Conservation (phyloP, 305 asterid species). For the Fraxinus sp. region DNA sequence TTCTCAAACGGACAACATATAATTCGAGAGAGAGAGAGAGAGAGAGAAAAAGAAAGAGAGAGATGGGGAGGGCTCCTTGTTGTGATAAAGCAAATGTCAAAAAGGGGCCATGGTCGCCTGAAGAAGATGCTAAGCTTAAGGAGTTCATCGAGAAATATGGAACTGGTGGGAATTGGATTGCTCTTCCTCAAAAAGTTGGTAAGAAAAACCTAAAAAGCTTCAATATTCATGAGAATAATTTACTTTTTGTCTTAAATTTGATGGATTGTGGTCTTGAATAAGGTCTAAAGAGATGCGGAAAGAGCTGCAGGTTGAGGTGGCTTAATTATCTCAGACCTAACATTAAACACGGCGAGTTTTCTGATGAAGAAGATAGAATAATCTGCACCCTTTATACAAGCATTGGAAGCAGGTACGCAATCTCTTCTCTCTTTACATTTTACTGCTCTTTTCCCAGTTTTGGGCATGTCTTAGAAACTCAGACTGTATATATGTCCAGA, state of each 20-base stretch:
- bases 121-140: conserved; percentile 85
- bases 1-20: conserved; percentile 29
- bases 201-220: not conserved
- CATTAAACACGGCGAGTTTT: conserved; percentile 48
- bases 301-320: conserved; percentile 57
- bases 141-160: conserved; percentile 69
- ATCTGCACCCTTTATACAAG: conserved; percentile 49
- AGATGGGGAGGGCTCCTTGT: conserved; percentile 95
- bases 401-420: conserved; percentile 55
- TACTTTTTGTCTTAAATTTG: not conserved
- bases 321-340: conserved; percentile 51
- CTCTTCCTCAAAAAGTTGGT: conserved; percentile 92
- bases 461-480: not conserved
- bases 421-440: not conserved
- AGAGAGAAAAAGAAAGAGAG: conserved; percentile 25
- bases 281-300: conserved; percentile 56
- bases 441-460: not conserved
- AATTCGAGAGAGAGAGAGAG: conserved; percentile 6
- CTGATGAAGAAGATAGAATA: conserved; percentile 51
- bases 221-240: not conserved
- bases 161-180: conserved; percentile 81
- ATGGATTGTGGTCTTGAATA: not conserved
- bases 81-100: conserved; percentile 91
- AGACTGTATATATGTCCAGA: not conserved
- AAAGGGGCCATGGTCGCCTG: conserved; percentile 97